Evolutionary conservation across 192 early-diverging fungal species (phyloP), one percentile per base, ranked within the genome.

Genomic region (Dispira parvispora): DNA sequence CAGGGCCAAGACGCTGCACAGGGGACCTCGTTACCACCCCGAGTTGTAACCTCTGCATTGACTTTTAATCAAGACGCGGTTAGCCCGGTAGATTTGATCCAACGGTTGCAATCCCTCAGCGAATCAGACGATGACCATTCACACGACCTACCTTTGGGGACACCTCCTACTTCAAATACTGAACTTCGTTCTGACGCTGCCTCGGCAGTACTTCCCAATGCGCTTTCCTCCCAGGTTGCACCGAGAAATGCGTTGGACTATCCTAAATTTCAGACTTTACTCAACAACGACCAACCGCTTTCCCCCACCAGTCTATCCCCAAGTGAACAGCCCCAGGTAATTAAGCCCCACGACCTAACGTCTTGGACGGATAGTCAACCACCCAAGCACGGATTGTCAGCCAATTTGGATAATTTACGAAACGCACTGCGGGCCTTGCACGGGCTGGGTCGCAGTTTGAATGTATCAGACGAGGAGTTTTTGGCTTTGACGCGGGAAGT

Each of bases 1-100:
- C 18, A 20, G 13, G 18, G 50, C n/a, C 21, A 52, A 16, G 47
- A 23, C 9, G 1, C 50, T 18, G 20, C 3, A 3, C 10, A n/a
- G 8, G 55, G 42, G 18, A n/a, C 18, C 10, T 14, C 27, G n/a
- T 20, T 43, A 43, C 58, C 58, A 14, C 12, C 58, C 42, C 32
- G 58, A 14, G 42, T 61, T 44, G 32, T 61, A n/a, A 61, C 58
- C 26, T 61, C 58, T 6, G 58, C 42, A 21, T 25, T 61, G n/a
- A 44, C 58, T 20, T 45, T 61, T 61, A 61, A 61, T 44, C 58
- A 43, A 20, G 58, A 61, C 8, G 28, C 58, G 8, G 58, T 61
- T 14, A 61, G 58, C n/a, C 58, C 58, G 18, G 43, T 61, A 21
- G 58, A 61, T 8, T 25, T 61, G 16, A 32, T 61, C 58, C 20